Base-by-base conservation (phyloP, 2,329 filamentous ascomycete species). In the Sarocladium brachiariae region DNA sequence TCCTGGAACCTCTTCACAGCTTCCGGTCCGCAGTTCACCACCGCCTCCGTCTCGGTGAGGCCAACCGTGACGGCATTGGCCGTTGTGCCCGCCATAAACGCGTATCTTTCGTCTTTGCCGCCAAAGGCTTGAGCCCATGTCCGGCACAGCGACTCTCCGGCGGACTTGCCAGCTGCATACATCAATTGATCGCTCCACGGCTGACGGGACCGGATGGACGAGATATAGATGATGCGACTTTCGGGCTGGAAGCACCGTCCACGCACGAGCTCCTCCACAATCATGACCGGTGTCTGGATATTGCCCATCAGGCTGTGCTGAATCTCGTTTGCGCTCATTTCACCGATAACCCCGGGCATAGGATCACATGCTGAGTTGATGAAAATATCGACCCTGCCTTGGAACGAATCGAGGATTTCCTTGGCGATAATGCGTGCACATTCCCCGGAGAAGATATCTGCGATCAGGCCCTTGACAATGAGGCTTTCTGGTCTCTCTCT, bases 81-180 rank as follows among this genome's bases (percentile, higher is more conserved):
- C 0, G 64, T 68, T 0, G 65, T 68, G 0, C 64, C 65, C 3
- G 59, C 52, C 62, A 67, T 68, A 38, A 67, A 67, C 0, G 55
- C 50, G 41, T 63, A 67, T 54, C 56, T 58, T 6, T 65, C 61
- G 2, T 67, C 64, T 10, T 60, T 65, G 1, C 65, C 65, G 1
- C 65, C 63, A 51, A 68, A 65, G 0, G 65, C 61, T 16, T 66
- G 60, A 4, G 63, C 59, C 64, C 65, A 69, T 6, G 63, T 64
- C n/a, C 65, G 58, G n/a, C 62, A 66, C 4, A 68, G 50, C 0
- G 63, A 65, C 35, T 68, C 66, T 0, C 65, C 62, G 0, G 64
- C 66, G 0, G 65, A 64, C 49, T 68, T 69, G 0, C 60, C 58
- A 0, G 66, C 60, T 1, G 58, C 54, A 37, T 68, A 68, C 59